These are phyloP conservation scores for Vanderwaltozyma tropicalis DNA, from an alignment of 805 yeast species.

Conservation along the genomic window DNA sequence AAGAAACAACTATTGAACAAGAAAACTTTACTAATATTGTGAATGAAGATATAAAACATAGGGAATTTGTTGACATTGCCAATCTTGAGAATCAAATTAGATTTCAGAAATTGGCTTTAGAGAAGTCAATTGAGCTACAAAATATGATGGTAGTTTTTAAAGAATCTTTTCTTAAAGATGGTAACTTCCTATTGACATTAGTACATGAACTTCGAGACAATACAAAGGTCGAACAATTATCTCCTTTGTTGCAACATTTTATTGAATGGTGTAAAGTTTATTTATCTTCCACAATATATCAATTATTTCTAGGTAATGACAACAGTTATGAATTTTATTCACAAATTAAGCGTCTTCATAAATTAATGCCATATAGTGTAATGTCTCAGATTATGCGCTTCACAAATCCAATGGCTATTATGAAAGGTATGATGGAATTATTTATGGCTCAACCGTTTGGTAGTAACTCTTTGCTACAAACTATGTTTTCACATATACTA, in stretches of 20 bases:
- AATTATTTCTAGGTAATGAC: conserved; percentile 71
- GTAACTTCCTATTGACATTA: conserved; percentile 47
- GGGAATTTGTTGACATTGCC: conserved; percentile 54
- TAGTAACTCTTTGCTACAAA: conserved; percentile 57
- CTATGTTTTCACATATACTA: conserved; percentile 58
- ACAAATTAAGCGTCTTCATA: conserved; percentile 63
- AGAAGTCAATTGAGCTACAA: conserved; percentile 44
- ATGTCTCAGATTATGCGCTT: conserved; percentile 67
- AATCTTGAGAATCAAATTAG: conserved; percentile 52
- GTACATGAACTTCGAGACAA: conserved; percentile 57
- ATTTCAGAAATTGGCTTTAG: conserved; percentile 62
- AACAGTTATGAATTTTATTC: conserved; percentile 64
- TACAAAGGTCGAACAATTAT: conserved; percentile 42
- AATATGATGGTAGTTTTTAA: conserved; percentile 52
- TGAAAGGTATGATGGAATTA: conserved; percentile 69
- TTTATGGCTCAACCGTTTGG: conserved; percentile 75
- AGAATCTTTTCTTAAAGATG: conserved; percentile 38
- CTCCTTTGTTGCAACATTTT: conserved; percentile 58
- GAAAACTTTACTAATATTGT: conserved; percentile 30
- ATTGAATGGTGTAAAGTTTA: conserved; percentile 78
- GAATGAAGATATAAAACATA: conserved; percentile 41
- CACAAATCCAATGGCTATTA: conserved; percentile 80
- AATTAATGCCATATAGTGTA: conserved; percentile 67
- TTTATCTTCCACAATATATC: conserved; percentile 74
- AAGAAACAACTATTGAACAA: conserved; percentile 20